Base-by-base conservation (phyloP, 208 protist genomes). In the Plasmodiophora brassicae region DNA sequence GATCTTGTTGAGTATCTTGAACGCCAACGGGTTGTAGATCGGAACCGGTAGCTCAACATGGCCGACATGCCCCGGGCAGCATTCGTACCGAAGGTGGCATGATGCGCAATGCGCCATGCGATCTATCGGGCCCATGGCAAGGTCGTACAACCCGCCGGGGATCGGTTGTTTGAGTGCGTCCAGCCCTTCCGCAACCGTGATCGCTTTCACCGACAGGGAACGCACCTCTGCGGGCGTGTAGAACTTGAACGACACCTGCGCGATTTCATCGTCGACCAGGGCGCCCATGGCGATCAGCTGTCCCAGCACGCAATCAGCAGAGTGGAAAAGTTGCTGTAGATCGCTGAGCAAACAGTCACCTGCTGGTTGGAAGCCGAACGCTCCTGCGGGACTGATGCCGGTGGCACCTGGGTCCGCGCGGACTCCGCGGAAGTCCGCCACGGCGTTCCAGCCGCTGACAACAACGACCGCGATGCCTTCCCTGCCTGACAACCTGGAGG, bases 1-100 rank as follows among this genome's bases (percentile, higher is more conserved):
- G 0, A 97, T 41, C 85, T 93, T 86, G 36, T 92, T 57, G 0
- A 97, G 22, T 10, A 87, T 54, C 32, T 71, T 45, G 84, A 95
- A 94, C 0, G 95, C 65, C 5, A 96, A 53, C 28, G 95, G 95
- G 85, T 97, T 92, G 88, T 96, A 97, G 46, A 95, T 85, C 36
- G 95, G 95, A 0, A 95, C 71, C 36, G 91, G 32, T 1, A 98
- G 90, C 43, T 95, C 93, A 53, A 98, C 96, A 91, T 97, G 94
- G 28, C 96, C 96, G 28, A 94, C 87, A 87, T 98, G 96, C 14
- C 96, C 96, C 14, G 95, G 94, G 86, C 96, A 98, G 32, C 94
- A 60, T 0, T 90, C 57, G 57, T 89, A 92, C 46, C 72, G 41
- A 5, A 95, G 88, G 5, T 72, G 72, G 92, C 96, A 98, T 5